A percentile compares a stretch with the other conserved stretches of the same genome.
Evolutionary conservation across 805 yeast species (phyloP).

Genomic region (Phaffomyces antillensis): DNA sequence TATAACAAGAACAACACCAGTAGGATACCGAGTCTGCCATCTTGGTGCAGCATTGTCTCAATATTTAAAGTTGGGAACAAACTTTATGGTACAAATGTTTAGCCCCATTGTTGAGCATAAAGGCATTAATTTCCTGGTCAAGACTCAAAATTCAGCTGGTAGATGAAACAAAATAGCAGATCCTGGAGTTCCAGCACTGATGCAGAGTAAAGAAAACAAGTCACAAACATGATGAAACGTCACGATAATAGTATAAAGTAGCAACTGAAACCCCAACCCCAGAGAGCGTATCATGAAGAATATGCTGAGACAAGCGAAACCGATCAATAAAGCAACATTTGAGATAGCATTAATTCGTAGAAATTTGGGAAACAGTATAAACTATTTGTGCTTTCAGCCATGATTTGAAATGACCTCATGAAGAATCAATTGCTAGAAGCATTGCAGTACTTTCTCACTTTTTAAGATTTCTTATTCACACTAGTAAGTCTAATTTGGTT

Average conservation of each 20-base stretch:
- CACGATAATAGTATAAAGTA: slow-evolving; percentile 42
- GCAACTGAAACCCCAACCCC: slow-evolving; percentile 5
- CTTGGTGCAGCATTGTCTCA: slow-evolving; percentile 2
- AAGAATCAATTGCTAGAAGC: slow-evolving; percentile 3
- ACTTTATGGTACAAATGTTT: neutral
- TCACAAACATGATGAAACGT: slow-evolving; percentile 48
- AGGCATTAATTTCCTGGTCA: slow-evolving; percentile 44
- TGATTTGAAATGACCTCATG: neutral
- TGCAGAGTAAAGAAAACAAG: slow-evolving; percentile 56
- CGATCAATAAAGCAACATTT: slow-evolving; percentile 1
- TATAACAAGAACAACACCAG: neutral
- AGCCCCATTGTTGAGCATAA: slow-evolving; percentile 37
- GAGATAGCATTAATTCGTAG: slow-evolving; percentile 1
- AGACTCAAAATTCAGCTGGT: slow-evolving; percentile 47
- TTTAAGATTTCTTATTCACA: slow-evolving; percentile 2
- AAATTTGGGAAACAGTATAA: slow-evolving; percentile 3
- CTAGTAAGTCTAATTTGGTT: neutral
- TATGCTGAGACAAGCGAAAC: slow-evolving; percentile 3
- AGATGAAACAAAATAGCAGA: slow-evolving; percentile 54
- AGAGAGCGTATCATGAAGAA: slow-evolving; percentile 1
- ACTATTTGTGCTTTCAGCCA: slow-evolving; percentile 5
- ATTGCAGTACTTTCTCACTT: slow-evolving; percentile 5
- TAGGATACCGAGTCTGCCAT: slow-evolving; percentile 7
- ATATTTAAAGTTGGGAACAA: slow-evolving; percentile 4
- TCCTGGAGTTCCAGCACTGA: slow-evolving; percentile 50